Evolutionary conservation across 257 asterid species (phyloP).

Genomic region (Nicotiana undulata): DNA sequence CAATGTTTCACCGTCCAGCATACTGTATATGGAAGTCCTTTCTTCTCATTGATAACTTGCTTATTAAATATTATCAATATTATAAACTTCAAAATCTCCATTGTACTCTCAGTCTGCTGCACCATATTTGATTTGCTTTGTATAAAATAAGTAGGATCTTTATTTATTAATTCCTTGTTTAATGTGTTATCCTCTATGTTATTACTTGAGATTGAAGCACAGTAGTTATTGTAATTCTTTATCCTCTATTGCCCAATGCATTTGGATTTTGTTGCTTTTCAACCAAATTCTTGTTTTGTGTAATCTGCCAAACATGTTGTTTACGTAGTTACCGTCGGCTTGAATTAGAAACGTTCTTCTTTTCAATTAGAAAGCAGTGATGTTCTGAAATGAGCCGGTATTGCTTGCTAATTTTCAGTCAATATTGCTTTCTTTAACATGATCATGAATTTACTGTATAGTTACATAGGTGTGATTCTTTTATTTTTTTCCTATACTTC

Average conservation of each 20-base stretch:
- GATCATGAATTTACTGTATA: background rate
- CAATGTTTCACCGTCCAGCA: background rate
- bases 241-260: too few species aligned
- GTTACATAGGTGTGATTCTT: background rate
- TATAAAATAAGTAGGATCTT: too few species aligned
- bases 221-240: too few species aligned
- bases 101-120: too few species aligned
- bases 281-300: background rate
- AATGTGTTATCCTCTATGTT: too few species aligned
- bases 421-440: background rate
- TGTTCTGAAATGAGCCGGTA: background rate
- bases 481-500: background rate
- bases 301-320: background rate
- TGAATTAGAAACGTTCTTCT: background rate
- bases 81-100: too few species aligned
- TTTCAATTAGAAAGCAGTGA: background rate
- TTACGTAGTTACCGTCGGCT: background rate
- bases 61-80: too few species aligned
- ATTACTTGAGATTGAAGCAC: too few species aligned
- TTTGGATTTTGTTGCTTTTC: too few species aligned
- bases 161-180: too few species aligned
- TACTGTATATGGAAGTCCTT: background rate
- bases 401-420: background rate
- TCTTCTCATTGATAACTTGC: too few species aligned
- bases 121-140: too few species aligned